Evolutionary conservation across 768 basidiomycete genomes (phyloP).

Genomic region (Boletus subparvulus): DNA sequence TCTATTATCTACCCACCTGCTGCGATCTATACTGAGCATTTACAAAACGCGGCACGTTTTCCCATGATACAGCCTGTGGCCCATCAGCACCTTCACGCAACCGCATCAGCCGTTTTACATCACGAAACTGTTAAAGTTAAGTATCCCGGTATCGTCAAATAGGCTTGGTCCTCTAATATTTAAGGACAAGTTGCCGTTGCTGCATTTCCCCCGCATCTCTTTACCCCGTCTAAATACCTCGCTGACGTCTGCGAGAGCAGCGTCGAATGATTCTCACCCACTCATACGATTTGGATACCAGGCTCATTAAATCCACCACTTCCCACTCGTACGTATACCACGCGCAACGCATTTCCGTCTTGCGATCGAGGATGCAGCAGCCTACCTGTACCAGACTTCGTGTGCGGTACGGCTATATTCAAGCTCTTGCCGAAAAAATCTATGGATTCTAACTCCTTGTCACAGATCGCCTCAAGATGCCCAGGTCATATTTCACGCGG

Average conservation of each 20-base stretch:
- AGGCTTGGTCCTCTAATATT: conserved; percentile 24
- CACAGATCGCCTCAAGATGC: conserved; percentile 61
- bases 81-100: conserved; percentile 21
- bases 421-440: neutral
- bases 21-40: conserved; percentile 20
- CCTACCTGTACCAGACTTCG: conserved; percentile 68
- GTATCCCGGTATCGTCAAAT: conserved; percentile 22
- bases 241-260: conserved; percentile 18
- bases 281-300: conserved; percentile 17
- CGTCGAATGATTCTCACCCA: conserved; percentile 29
- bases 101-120: conserved; percentile 34
- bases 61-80: conserved; percentile 15
- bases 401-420: conserved; percentile 36
- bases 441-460: neutral
- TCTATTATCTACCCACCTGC: conserved; percentile 27
- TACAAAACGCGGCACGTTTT: conserved; percentile 17
- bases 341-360: conserved; percentile 9
- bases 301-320: conserved; percentile 30
- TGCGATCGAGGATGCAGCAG: conserved; percentile 49
- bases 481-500: conserved; percentile 73
- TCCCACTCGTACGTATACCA: conserved; percentile 23
- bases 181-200: conserved; percentile 26
- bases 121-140: conserved; percentile 33
- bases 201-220: conserved; percentile 10
- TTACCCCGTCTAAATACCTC: conserved; percentile 6